phyloP scores from a whole-genome alignment of 1,284 basidiomycete species.

The Cutaneotrichosporon cyanovorans region DNA sequence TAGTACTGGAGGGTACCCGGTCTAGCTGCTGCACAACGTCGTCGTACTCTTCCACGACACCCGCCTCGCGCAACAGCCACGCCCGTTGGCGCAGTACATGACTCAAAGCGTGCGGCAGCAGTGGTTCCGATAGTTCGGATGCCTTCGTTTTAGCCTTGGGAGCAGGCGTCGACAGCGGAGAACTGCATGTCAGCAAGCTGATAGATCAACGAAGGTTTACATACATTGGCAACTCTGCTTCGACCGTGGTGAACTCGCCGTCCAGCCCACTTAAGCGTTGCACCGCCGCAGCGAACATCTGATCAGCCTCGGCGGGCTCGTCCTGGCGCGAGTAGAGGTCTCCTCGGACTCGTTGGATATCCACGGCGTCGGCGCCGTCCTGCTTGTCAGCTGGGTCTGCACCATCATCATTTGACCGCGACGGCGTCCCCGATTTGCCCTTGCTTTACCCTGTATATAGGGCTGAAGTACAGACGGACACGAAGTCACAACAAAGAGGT shows the following conservation, averaged over 20 bases:
- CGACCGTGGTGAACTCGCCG: conserved; percentile 26
- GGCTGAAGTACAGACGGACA: no score
- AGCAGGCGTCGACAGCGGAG: no score
- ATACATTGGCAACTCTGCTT: conserved; percentile 23
- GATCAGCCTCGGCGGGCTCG: conserved; percentile 51
- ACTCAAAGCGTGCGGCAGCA: conserved; percentile 62
- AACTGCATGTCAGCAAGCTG: no score
- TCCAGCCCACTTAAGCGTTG: conserved; percentile 32
- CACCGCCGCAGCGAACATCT: conserved; percentile 42
- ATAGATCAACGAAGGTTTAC: no score
- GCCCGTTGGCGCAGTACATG: conserved; percentile 66
- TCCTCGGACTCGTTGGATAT: conserved; percentile 58
- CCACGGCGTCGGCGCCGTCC: conserved; percentile 52
- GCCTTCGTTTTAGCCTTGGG: no score
- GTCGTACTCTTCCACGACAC: conserved; percentile 51
- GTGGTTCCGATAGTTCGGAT: conserved; percentile 48
- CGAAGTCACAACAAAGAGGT: no score
- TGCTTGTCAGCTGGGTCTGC: conserved; percentile 25
- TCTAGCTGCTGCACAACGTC: conserved; percentile 52
- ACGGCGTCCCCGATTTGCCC: no score
- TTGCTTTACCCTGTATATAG: no score
- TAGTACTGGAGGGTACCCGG: conserved; percentile 21
- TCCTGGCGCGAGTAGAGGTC: conserved; percentile 45
- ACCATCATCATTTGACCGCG: no score
- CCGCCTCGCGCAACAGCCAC: conserved; percentile 60